Conservation (phyloP, 2,329 filamentous ascomycete species). For the Fonsecaea nubica region DNA sequence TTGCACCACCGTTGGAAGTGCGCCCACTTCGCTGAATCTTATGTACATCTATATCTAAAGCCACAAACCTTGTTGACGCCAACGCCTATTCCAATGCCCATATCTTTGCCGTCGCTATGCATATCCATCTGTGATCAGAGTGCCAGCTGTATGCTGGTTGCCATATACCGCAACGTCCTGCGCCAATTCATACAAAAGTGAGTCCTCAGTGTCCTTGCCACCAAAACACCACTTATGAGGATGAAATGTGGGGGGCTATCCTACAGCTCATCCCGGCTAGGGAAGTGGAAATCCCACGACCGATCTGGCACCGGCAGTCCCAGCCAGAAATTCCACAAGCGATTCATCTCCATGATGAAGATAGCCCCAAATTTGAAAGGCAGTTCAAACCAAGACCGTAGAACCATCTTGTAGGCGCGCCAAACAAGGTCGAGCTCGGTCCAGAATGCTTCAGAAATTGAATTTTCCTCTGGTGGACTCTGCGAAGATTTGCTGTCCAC, state of each 20-base stretch:
- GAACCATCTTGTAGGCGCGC: constrained; percentile 68
- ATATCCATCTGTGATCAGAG: not conserved
- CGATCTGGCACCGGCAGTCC: constrained; percentile 65
- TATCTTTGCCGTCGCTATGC: constrained; percentile 31
- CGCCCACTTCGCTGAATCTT: not conserved
- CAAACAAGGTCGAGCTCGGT: constrained; percentile 70
- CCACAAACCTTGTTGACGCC: not conserved
- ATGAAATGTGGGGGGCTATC: not conserved
- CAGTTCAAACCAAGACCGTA: constrained; percentile 72
- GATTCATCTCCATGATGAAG: constrained; percentile 58
- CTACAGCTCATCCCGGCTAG: constrained; percentile 54
- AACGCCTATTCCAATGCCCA: not conserved
- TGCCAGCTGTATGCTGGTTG: constrained; percentile 6
- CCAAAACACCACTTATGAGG: not conserved
- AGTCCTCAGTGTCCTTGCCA: not conserved
- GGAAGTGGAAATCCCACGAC: constrained; percentile 60
- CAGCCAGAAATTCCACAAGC: constrained; percentile 68
- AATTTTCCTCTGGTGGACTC: constrained; percentile 30
- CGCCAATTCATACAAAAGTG: not conserved
- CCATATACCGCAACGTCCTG: not conserved
- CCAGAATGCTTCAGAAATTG: constrained; percentile 64
- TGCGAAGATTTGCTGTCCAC: constrained; percentile 37
- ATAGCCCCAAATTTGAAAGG: constrained; percentile 71
- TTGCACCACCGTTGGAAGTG: not conserved
- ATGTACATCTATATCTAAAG: constrained; percentile 6